phyloP scores from a whole-genome alignment of 1,284 basidiomycete species.

The Moesziomyces antarcticus region DNA sequence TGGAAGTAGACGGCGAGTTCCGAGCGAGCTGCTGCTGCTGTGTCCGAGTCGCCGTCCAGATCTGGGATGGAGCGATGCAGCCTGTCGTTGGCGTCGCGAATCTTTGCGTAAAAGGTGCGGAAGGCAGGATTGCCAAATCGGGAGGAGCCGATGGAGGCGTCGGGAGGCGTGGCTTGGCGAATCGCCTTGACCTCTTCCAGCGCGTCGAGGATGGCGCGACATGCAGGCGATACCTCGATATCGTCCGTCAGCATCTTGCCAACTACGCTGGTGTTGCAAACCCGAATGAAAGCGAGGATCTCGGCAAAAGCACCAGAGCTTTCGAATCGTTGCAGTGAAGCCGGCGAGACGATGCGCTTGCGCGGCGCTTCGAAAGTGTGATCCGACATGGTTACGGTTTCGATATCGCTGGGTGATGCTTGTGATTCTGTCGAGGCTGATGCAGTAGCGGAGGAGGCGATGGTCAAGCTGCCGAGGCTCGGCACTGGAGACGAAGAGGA shows the following conservation, averaged over 20 bases:
- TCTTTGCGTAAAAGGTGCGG: constrained; percentile 85
- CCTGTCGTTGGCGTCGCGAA: constrained; percentile 74
- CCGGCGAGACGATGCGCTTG: constrained; percentile 83
- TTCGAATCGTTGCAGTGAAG: constrained; percentile 86
- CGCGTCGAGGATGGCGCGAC: constrained; percentile 59
- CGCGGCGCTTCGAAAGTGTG: constrained; percentile 62
- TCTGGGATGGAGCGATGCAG: constrained; percentile 64
- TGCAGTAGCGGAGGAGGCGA: constrained; percentile 4
- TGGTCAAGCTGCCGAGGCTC: neutral
- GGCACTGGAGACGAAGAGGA: constrained; percentile 2
- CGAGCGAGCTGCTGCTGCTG: constrained; percentile 28
- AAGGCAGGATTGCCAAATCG: constrained; percentile 98
- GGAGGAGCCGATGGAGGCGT: constrained; percentile 84
- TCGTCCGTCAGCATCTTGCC: constrained; percentile 78
- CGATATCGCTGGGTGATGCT: constrained; percentile 18
- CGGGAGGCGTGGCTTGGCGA: constrained; percentile 79
- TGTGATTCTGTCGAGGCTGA: constrained; percentile 1
- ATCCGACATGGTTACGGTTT: constrained; percentile 9
- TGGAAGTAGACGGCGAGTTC: constrained; percentile 78
- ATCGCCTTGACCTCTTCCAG: constrained; percentile 45
- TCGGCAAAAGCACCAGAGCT: constrained; percentile 77
- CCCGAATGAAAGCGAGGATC: constrained; percentile 79
- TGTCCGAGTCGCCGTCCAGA: constrained; percentile 48
- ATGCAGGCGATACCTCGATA: constrained; percentile 26
- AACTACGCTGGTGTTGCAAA: constrained; percentile 80